Percentiles rank a stretch among this genome's conserved stretches.
These are phyloP conservation scores for Stromatinia cepivora DNA, from an alignment of 2,329 filamentous ascomycete genomes.

Conservation along the genomic window DNA sequence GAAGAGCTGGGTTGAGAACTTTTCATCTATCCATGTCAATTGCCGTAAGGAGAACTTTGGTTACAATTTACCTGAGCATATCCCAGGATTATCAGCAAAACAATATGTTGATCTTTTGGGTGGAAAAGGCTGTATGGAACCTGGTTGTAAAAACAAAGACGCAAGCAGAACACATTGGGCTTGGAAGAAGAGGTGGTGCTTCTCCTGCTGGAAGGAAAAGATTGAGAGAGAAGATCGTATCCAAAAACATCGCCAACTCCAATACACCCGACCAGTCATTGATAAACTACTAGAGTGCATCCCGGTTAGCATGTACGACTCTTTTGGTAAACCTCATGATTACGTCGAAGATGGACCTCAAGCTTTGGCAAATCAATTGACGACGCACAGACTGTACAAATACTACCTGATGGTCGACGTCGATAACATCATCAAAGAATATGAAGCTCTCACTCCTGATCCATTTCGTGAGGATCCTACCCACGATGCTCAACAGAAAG, in stretches of 20 bases:
- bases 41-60: conserved; percentile 39
- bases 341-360: conserved; percentile 31
- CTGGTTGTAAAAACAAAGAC: conserved; percentile 33
- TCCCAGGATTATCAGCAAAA: conserved; percentile 31
- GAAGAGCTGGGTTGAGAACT: conserved; percentile 31
- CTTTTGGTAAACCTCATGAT: conserved; percentile 39
- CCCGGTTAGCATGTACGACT: conserved; percentile 39
- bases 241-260: conserved; percentile 33
- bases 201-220: conserved; percentile 35
- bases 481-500: conserved; percentile 34
- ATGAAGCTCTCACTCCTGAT: conserved; percentile 35
- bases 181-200: conserved; percentile 40
- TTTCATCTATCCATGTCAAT: conserved; percentile 37
- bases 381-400: conserved; percentile 35
- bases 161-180: conserved; percentile 39
- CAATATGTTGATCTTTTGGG: conserved; percentile 39
- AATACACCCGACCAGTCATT: conserved; percentile 30
- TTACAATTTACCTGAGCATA: conserved; percentile 34
- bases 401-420: conserved; percentile 37
- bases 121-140: conserved; percentile 38
- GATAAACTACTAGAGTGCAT: conserved; percentile 39
- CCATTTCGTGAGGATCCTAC: conserved; percentile 34
- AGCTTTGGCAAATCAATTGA: not conserved
- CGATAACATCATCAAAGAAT: conserved; percentile 34
- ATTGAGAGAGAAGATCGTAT: conserved; percentile 39